Base-by-base conservation (phyloP, 495 filamentous ascomycete genomes). In the Jackrogersella multiformis region DNA sequence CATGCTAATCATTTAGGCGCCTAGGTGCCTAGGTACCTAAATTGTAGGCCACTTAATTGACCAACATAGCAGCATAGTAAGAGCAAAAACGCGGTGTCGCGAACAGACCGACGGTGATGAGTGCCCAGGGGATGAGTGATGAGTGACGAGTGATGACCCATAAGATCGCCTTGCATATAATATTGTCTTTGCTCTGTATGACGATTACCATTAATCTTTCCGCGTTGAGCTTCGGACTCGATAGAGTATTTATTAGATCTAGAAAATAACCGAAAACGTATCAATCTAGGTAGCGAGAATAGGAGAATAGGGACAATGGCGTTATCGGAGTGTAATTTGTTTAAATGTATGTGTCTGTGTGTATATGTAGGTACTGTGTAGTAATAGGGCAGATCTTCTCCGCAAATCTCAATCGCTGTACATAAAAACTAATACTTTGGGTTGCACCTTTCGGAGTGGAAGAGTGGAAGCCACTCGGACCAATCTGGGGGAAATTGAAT, bases 361-460 rank as follows among this genome's bases (percentile, higher is more conserved):
- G 34, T 42, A n/a, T n/a, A n/a, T n/a, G n/a, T n/a, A n/a, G n/a
- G n/a, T n/a, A n/a, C n/a, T n/a, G n/a, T n/a, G n/a, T n/a, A n/a
- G n/a, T n/a, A n/a, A n/a, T n/a, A 66, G 64, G 34, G 52, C 49
- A 65, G 68, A 67, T 60, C 59, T 60, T 71, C 68, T 73, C 71
- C 68, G 63, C 70, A 67, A 68, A 62, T 41, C 59, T 51, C n/a
- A n/a, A n/a, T n/a, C n/a, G n/a, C n/a, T n/a, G n/a, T n/a, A n/a
- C n/a, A n/a, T n/a, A n/a, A 21, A 20, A 44, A 44, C 41, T 13
- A 26, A 35, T 12, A 12, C n/a, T n/a, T n/a, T n/a, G n/a, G n/a
- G n/a, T n/a, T n/a, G n/a, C n/a, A n/a, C 35, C 35, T 38, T 2
- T 15, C 35, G 35, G n/a, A 38, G 35, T 38, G 35, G 12, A 13